Percentiles rank a stretch among this genome's conserved stretches.
These are phyloP conservation scores for Pichia norvegensis DNA, from an alignment of 1,139 yeast species.

Conservation along the genomic window DNA sequence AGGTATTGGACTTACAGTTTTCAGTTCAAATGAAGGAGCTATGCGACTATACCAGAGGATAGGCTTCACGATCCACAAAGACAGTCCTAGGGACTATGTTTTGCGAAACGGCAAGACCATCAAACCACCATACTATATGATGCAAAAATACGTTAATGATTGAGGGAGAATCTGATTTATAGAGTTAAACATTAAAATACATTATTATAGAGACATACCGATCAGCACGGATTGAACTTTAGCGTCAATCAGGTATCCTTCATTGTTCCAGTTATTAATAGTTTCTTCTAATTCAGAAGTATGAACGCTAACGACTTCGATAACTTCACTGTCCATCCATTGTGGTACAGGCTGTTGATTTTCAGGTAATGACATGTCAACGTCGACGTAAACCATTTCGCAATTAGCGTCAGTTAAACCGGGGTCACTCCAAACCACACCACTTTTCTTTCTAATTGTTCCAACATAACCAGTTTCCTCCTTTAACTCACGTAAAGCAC, in stretches of 20 bases:
- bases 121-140: constrained; percentile 37
- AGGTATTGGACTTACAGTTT: constrained; percentile 44
- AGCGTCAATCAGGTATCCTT: constrained; percentile 79
- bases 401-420: constrained; percentile 90
- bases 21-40: constrained; percentile 39
- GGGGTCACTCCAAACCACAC: constrained; percentile 72
- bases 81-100: constrained; percentile 27
- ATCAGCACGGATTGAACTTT: constrained; percentile 80
- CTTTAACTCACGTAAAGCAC: constrained; percentile 78
- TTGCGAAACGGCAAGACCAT: constrained; percentile 34
- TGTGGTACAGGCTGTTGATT: constrained; percentile 65
- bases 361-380: constrained; percentile 59
- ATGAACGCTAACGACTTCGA: constrained; percentile 72
- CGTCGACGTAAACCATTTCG: constrained; percentile 68
- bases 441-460: constrained; percentile 41
- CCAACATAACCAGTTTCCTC: constrained; percentile 94
- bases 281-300: constrained; percentile 48
- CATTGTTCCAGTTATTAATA: constrained; percentile 41
- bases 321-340: constrained; percentile 83
- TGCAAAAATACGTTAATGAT: constrained; percentile 11
- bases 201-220: constrained; percentile 35
- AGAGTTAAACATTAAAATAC: neutral
- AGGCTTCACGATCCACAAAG: constrained; percentile 6
- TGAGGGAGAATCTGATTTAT: neutral
- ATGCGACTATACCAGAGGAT: constrained; percentile 34